phyloP scores from a whole-genome alignment of 345 rosid species.

The Iberis pinnata region DNA sequence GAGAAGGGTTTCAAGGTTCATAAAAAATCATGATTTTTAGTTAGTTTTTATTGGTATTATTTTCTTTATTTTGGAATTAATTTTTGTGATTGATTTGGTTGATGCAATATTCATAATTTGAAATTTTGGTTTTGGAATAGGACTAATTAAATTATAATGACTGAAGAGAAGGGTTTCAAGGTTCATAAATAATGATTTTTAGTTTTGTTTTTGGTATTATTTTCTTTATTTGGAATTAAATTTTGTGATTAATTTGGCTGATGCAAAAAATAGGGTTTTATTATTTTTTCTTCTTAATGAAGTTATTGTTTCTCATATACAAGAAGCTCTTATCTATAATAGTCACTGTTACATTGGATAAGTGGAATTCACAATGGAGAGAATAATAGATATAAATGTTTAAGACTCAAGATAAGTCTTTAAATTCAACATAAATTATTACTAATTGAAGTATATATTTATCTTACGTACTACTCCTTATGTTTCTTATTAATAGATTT shows the following conservation, averaged over 20 bases:
- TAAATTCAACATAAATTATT: conserved; percentile 3
- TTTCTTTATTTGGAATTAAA: conserved; percentile 1
- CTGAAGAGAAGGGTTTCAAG: neutral
- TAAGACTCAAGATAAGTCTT: neutral
- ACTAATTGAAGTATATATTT: neutral
- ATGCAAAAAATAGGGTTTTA: conserved; percentile 5
- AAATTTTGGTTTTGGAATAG: conserved; percentile 23
- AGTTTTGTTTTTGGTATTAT: neutral
- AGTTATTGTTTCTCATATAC: neutral
- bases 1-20: too few species aligned
- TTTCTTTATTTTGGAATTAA: too few species aligned
- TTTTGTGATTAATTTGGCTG: conserved; percentile 22
- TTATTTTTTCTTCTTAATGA: neutral
- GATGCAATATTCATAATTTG: conserved; percentile 21
- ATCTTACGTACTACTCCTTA: neutral
- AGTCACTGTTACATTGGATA: conserved; percentile 21
- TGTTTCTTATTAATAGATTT: neutral
- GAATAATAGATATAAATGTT: neutral
- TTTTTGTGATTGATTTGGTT: too few species aligned
- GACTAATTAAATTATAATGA: conserved; percentile 19
- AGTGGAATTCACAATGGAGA: neutral
- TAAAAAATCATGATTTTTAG: too few species aligned
- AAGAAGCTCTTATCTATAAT: neutral
- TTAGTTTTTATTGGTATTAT: too few species aligned
- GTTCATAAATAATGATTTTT: neutral